phyloP scores from a whole-genome alignment of 73 alveolate genomes.

The Uronychia binucleata region DNA sequence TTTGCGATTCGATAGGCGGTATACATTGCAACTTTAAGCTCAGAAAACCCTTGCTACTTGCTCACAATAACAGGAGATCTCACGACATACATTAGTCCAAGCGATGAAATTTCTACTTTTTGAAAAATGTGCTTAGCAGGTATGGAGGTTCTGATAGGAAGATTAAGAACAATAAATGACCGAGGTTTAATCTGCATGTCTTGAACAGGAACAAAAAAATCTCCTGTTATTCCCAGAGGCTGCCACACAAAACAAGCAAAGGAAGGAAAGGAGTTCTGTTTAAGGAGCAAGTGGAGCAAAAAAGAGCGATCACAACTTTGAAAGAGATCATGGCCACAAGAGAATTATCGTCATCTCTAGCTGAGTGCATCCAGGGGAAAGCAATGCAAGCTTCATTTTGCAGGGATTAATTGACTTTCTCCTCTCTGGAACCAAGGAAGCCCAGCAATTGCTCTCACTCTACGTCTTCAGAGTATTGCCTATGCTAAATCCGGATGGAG shows the following conservation, averaged over 20 bases:
- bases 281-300: conserved; percentile 6
- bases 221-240: neutral
- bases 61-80: conserved; percentile 23
- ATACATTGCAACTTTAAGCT: too few relatives aligned
- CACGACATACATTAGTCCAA: conserved; percentile 27
- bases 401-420: conserved; percentile 83
- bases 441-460: conserved; percentile 64
- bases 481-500: conserved; percentile 98
- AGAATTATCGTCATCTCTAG: conserved; percentile 75
- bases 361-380: conserved; percentile 88
- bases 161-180: neutral
- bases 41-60: conserved; percentile 2
- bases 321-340: conserved; percentile 71
- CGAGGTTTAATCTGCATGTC: too few relatives aligned
- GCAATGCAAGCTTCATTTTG: conserved; percentile 67
- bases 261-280: neutral
- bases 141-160: neutral
- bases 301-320: conserved; percentile 3
- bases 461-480: conserved; percentile 85
- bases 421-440: conserved; percentile 77
- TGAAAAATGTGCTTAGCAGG: conserved; percentile 18
- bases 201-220: conserved; percentile 4
- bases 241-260: neutral
- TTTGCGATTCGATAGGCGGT: conserved; percentile 23
- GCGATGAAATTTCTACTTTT: conserved; percentile 33